Evolutionary conservation across 2,329 filamentous ascomycete genomes (phyloP).

Genomic region (Myotisia sp.): DNA sequence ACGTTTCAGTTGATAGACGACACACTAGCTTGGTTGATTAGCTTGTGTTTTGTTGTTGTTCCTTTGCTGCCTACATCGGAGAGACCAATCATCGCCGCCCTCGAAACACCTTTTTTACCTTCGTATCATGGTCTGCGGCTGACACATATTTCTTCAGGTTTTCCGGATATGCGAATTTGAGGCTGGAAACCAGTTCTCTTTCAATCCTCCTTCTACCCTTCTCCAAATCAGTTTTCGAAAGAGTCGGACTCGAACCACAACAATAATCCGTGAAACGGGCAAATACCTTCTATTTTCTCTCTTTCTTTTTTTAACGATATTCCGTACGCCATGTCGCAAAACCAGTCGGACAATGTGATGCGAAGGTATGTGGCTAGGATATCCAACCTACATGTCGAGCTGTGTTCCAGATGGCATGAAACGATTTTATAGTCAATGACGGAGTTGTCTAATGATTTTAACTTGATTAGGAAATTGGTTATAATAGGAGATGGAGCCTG

Average conservation of each 20-base stretch:
- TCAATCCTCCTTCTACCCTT: not conserved
- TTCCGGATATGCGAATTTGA: constrained; percentile 4
- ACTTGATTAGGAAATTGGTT: constrained; percentile 62
- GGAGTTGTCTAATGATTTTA: constrained; percentile 4
- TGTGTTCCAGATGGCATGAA: too few relatives aligned
- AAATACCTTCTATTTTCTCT: constrained; percentile 4
- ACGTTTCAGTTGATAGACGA: too few relatives aligned
- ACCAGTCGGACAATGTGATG: constrained; percentile 30
- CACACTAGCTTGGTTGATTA: too few relatives aligned
- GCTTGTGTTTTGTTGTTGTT: too few relatives aligned
- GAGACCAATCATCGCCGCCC: too few relatives aligned
- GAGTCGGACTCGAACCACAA: not conserved
- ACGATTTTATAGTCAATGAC: constrained; percentile 8
- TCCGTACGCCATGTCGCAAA: constrained; percentile 24
- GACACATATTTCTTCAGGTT: too few relatives aligned
- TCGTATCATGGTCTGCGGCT: too few relatives aligned
- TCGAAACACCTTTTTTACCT: too few relatives aligned
- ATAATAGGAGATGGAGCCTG: constrained; percentile 96
- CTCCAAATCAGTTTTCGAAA: not conserved
- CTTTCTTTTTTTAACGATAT: constrained; percentile 6
- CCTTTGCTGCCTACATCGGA: too few relatives aligned
- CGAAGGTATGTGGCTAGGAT: constrained; percentile 13
- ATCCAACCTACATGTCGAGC: not conserved
- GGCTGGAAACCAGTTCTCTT: not conserved
- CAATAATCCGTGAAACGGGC: not conserved